These are phyloP conservation scores for Kuraishia piskuri DNA, from an alignment of 805 yeast species.

Conservation along the genomic window DNA sequence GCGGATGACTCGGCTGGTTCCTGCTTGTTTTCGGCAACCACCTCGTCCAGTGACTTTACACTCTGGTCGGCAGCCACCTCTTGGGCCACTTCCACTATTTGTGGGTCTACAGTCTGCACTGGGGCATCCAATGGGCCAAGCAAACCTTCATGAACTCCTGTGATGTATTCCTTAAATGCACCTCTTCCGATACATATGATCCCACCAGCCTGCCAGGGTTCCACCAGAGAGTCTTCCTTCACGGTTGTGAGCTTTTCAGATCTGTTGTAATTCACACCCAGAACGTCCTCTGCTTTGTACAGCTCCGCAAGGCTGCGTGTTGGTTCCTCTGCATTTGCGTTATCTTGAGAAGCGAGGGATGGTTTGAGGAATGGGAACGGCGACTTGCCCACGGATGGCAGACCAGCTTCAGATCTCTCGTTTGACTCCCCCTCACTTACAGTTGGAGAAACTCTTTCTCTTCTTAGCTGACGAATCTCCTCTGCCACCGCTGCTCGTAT, in stretches of 20 bases:
- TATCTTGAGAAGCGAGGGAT: conserved; percentile 7
- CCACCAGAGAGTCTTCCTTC: conserved; percentile 36
- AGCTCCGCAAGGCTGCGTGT: conserved; percentile 24
- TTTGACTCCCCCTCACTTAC: conserved; percentile 8
- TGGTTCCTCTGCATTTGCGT: conserved; percentile 16
- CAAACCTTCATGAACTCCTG: conserved; percentile 91
- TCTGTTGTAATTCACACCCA: conserved; percentile 49
- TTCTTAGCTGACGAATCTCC: conserved; percentile 63
- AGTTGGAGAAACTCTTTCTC: conserved; percentile 24
- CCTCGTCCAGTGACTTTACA: neutral
- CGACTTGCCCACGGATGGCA: conserved; percentile 5
- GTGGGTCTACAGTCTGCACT: conserved; percentile 4
- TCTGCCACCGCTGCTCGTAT: conserved; percentile 78
- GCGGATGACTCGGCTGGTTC: neutral
- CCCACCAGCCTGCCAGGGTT: conserved; percentile 60
- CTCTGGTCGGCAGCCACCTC: neutral
- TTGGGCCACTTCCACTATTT: conserved; percentile 3
- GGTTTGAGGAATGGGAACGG: conserved; percentile 1
- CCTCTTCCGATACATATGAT: conserved; percentile 92
- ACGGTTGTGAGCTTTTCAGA: conserved; percentile 8
- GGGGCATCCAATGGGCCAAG: conserved; percentile 72
- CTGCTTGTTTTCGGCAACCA: neutral
- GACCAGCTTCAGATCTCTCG: neutral
- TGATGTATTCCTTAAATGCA: conserved; percentile 84
- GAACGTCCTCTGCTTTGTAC: conserved; percentile 33